Conservation (phyloP, 768 basidiomycete genomes). For the Rhodotorula babjevae region DNA sequence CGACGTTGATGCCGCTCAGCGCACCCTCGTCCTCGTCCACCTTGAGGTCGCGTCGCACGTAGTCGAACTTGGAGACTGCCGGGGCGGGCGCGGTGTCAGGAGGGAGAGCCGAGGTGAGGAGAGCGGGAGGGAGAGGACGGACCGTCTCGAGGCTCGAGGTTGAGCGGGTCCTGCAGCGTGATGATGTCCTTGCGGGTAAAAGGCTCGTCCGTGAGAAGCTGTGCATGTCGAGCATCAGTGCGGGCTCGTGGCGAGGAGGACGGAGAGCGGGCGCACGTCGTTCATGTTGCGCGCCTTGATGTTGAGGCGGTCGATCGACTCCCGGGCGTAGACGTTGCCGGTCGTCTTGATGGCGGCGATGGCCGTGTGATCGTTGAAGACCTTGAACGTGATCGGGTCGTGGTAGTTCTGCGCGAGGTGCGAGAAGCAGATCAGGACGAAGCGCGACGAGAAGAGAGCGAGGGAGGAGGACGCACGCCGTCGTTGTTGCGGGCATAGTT, state of each 20-base stretch:
- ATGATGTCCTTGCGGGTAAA: conserved; percentile 91
- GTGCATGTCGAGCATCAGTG: too few relatives aligned
- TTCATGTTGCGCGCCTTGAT: conserved; percentile 59
- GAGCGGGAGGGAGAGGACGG: not conserved
- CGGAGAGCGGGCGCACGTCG: conserved; percentile 50
- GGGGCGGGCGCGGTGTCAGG: too few relatives aligned
- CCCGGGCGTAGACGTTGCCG: conserved; percentile 88
- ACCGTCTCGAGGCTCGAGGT: conserved; percentile 26
- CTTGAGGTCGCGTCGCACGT: conserved; percentile 48
- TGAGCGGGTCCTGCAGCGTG: conserved; percentile 69
- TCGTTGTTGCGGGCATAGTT: conserved; percentile 49
- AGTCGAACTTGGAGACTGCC: conserved; percentile 49
- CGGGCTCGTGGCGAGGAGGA: not conserved
- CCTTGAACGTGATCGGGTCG: conserved; percentile 96
- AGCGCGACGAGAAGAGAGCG: not conserved
- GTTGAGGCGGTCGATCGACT: conserved; percentile 56
- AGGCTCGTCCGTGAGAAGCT: conserved; percentile 69
- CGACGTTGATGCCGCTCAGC: conserved; percentile 50
- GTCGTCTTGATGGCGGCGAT: conserved; percentile 84
- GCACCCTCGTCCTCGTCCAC: conserved; percentile 26
- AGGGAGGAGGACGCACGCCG: conserved; percentile 48
- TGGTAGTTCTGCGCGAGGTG: conserved; percentile 59
- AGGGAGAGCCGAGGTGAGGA: not conserved
- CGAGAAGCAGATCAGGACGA: conserved; percentile 22
- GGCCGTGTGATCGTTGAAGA: conserved; percentile 92